phyloP scores from a whole-genome alignment of 441 rosid species.

The Pelargonium fulgidum region DNA sequence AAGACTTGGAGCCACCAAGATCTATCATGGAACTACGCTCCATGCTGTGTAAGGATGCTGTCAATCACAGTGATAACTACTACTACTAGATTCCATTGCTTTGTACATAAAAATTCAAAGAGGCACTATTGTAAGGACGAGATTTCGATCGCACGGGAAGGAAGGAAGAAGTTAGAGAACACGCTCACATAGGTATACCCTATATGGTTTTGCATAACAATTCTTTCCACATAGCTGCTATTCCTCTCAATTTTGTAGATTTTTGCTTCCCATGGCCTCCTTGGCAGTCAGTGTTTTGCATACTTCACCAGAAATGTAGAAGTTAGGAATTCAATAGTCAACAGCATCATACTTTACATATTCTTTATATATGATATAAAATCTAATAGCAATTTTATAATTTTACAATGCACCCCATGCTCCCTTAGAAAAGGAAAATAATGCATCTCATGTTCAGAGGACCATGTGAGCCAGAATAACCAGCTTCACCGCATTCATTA shows the following conservation, averaged over 20 bases:
- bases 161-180: neutral
- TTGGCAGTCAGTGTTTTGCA: neutral
- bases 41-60: slow-evolving; percentile 75
- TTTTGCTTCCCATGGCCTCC: neutral
- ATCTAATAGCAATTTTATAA: neutral
- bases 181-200: neutral
- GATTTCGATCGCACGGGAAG: neutral
- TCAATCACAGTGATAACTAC: slow-evolving; percentile 51
- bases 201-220: neutral
- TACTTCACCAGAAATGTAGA: too few species aligned
- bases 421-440: neutral
- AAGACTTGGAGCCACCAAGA: slow-evolving; percentile 84
- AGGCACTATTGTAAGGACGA: neutral
- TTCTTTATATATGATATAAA: slow-evolving; percentile 2
- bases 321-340: too few species aligned
- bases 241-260: slow-evolving; percentile 1
- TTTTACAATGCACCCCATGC: neutral
- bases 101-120: slow-evolving; percentile 1
- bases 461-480: slow-evolving; percentile 1
- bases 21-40: slow-evolving; percentile 89
- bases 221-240: neutral
- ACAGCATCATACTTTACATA: neutral
- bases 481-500: neutral
- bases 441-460: slow-evolving; percentile 5
- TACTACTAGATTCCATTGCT: slow-evolving; percentile 33